Evolutionary conservation across 768 basidiomycete genomes (phyloP), one percentile per base, ranked within the genome.

Genomic region (Suillus alpinus): DNA sequence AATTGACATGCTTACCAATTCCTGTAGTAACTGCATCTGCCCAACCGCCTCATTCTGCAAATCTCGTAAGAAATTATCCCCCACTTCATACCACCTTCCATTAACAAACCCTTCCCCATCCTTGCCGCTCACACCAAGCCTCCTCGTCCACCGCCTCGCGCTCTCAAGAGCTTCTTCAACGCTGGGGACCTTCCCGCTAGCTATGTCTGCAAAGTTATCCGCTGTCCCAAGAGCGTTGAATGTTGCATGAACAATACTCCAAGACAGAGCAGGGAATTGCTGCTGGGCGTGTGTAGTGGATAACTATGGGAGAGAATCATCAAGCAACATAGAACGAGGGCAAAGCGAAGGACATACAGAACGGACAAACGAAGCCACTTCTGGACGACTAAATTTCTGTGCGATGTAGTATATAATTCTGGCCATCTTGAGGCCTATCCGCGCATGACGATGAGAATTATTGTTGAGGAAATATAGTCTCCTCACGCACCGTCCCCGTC

Each of bases 91-190:
- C 53, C 90, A 83, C 68, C 88, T 94, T n/a, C 95, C 95, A 67
- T 98, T 96, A 68, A 96, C 79, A 72, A 98, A 96, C 0, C 94
- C 95, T 2, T 72, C 71, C 0, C 77, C 66, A 1, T 77, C 69
- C 10, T 71, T 60, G 2, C 71, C 71, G 0, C 77, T 79, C 3
- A 84, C 77, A 10, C 83, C 84, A 23, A 95, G 70, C 14, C 94
- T 80, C 47, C 78, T 77, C 6, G 78, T 69, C 65, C 94, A 95
- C 1, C 65, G 67, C n/a, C 72, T 69, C 1, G 84, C 78, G 56
- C 78, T 80, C 13, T 81, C 76, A 2, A 86, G 58, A 14, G 59
- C 66, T 52, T 72, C 73, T 6, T 73, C 76, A 14, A 63, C 63
- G 12, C 63, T 59, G 1, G 69, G 66, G 31, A 65, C n/a, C 29